phyloP scores from a whole-genome alignment of 2,329 filamentous ascomycete genomes.

The Cladosporium velox region DNA sequence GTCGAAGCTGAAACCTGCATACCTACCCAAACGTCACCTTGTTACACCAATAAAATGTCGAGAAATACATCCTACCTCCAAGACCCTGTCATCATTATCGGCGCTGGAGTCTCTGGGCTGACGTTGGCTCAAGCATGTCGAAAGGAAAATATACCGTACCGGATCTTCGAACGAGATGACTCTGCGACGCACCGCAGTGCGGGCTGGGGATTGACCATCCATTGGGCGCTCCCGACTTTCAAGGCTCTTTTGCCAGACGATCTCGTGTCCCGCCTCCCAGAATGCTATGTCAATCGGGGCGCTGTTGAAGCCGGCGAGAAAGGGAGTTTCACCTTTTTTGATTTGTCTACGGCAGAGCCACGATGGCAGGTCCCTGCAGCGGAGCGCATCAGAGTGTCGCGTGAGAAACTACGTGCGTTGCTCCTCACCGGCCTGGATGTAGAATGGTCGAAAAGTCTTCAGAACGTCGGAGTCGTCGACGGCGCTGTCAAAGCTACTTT shows the following conservation, averaged over 20 bases:
- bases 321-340: conserved; percentile 57
- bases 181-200: conserved; percentile 20
- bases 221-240: conserved; percentile 61
- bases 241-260: conserved; percentile 53
- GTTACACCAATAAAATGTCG: conserved; percentile 15
- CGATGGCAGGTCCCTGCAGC: conserved; percentile 31
- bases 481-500: conserved; percentile 9
- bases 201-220: conserved; percentile 63
- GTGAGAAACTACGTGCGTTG: conserved; percentile 23
- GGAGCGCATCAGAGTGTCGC: conserved; percentile 18
- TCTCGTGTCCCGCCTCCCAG: conserved; percentile 49
- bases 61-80: neutral
- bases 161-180: conserved; percentile 28
- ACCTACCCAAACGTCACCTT: neutral
- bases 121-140: conserved; percentile 27
- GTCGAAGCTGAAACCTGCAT: neutral
- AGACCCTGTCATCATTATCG: conserved; percentile 26
- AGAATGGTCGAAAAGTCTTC: conserved; percentile 24
- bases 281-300: conserved; percentile 57
- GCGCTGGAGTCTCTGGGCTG: conserved; percentile 27
- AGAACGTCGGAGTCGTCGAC: neutral
- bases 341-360: conserved; percentile 50
- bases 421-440: conserved; percentile 23
- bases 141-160: conserved; percentile 24
- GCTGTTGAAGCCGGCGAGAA: conserved; percentile 51